Conservation (phyloP, 805 yeast species). For the Cyberlindnera samutprakarnensis region DNA sequence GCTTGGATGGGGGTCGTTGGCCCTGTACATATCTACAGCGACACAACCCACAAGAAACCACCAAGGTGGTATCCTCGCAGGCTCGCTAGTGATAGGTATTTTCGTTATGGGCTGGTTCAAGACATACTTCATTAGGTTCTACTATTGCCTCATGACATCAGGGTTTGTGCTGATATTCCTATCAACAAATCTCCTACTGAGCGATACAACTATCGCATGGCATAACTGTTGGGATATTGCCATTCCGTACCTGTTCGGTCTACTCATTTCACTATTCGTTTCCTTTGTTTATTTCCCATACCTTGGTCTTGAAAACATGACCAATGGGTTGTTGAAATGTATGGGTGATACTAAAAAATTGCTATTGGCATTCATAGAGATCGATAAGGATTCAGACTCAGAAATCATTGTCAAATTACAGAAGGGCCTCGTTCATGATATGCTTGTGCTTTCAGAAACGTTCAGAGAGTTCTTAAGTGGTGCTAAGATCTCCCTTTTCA, state of each 20-base stretch:
- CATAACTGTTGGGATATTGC: constrained; percentile 32
- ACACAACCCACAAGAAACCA: constrained; percentile 33
- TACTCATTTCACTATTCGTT: constrained; percentile 28
- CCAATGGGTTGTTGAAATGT: constrained; percentile 21
- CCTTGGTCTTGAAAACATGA: constrained; percentile 29
- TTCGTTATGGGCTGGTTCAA: constrained; percentile 33
- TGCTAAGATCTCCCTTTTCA: constrained; percentile 28
- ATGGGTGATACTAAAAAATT: constrained; percentile 20
- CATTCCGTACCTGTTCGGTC: constrained; percentile 38
- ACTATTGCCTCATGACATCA: constrained; percentile 30
- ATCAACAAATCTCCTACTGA: constrained; percentile 17
- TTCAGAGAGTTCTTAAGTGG: constrained; percentile 38
- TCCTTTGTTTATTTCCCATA: constrained; percentile 32
- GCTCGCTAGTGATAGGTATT: constrained; percentile 32
- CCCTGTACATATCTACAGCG: constrained; percentile 33
- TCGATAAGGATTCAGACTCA: constrained; percentile 7
- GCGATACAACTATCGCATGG: constrained; percentile 27
- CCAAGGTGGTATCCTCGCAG: constrained; percentile 39
- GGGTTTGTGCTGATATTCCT: constrained; percentile 31
- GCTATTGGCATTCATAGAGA: constrained; percentile 10
- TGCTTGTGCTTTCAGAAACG: constrained; percentile 30
- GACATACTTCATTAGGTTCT: constrained; percentile 31
- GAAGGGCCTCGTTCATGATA: constrained; percentile 23
- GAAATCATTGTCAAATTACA: constrained; percentile 19
- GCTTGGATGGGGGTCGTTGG: constrained; percentile 37